A percentile compares a stretch with the other conserved stretches of the same genome.
Conservation (phyloP, 1,284 basidiomycete genomes). For the Melampsora americana region DNA sequence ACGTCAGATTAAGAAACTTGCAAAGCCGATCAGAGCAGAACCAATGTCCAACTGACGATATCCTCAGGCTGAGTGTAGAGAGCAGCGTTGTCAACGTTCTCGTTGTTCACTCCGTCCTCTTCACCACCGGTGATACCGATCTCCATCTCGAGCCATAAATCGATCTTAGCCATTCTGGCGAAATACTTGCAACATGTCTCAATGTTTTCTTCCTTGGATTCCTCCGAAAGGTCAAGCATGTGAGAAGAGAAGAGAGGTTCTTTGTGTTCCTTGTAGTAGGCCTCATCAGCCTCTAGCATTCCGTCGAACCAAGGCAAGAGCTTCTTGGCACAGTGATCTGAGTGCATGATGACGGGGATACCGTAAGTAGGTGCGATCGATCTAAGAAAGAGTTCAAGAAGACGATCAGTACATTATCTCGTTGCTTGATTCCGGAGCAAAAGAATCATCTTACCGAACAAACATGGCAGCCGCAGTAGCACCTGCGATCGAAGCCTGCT, state of each 20-base stretch:
- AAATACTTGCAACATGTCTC: slow-evolving; percentile 91
- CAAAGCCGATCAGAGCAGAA: background rate
- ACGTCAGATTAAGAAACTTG: background rate
- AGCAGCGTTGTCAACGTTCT: slow-evolving; percentile 83
- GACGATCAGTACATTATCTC: background rate
- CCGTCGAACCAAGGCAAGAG: slow-evolving; percentile 98
- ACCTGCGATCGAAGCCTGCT: slow-evolving; percentile 92
- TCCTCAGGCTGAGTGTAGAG: slow-evolving; percentile 99
- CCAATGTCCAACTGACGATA: slow-evolving; percentile 56
- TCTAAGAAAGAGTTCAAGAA: slow-evolving; percentile 4
- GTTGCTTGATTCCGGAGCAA: slow-evolving; percentile 60
- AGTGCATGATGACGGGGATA: slow-evolving; percentile 89
- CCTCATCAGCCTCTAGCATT: slow-evolving; percentile 96
- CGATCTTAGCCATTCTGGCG: slow-evolving; percentile 85
- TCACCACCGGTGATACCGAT: slow-evolving; percentile 99
- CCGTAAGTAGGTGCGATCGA: slow-evolving; percentile 49
- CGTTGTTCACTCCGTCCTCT: slow-evolving; percentile 81
- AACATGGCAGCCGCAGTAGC: slow-evolving; percentile 90
- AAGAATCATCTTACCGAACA: slow-evolving; percentile 66
- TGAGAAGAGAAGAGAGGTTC: slow-evolving; percentile 85
- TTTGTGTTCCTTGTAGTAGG: slow-evolving; percentile 81
- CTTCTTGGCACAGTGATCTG: slow-evolving; percentile 98
- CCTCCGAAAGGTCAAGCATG: slow-evolving; percentile 99
- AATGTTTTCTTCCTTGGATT: slow-evolving; percentile 97
- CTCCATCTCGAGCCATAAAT: slow-evolving; percentile 99